A percentile compares a stretch with the other conserved stretches of the same genome.
These are phyloP conservation scores for Fusarium incarnatum DNA, from an alignment of 2,329 filamentous ascomycete genomes.

Conservation along the genomic window DNA sequence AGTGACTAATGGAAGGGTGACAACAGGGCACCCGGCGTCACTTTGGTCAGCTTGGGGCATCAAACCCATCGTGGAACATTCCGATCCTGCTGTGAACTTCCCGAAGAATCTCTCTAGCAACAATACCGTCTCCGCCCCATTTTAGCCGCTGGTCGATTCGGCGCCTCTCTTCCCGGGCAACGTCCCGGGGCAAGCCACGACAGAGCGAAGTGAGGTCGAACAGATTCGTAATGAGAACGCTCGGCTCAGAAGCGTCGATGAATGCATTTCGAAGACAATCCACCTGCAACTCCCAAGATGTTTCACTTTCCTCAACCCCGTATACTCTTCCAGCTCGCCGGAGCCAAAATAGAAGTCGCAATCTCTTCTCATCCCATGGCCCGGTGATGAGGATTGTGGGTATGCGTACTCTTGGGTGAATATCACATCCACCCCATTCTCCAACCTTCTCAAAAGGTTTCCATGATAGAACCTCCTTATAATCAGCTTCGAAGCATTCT, in stretches of 20 bases:
- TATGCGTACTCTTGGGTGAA: conserved; percentile 55
- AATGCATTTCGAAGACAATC: conserved; percentile 54
- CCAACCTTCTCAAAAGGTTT: conserved; percentile 36
- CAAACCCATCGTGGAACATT: conserved; percentile 33
- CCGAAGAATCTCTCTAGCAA: conserved; percentile 44
- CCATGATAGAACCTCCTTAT: conserved; percentile 44
- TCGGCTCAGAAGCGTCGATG: conserved; percentile 46
- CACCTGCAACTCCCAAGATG: conserved; percentile 57
- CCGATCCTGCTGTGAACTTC: conserved; percentile 37
- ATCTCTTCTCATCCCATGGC: conserved; percentile 55
- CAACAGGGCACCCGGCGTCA: neutral
- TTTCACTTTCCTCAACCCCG: conserved; percentile 43
- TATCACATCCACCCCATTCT: conserved; percentile 49
- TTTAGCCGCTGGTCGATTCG: conserved; percentile 47
- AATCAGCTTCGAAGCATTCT: conserved; percentile 54
- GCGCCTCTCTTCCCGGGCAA: conserved; percentile 43
- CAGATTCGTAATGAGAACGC: conserved; percentile 48
- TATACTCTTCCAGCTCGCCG: conserved; percentile 52
- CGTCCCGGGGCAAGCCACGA: conserved; percentile 47
- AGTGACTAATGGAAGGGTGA: neutral
- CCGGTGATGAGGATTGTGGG: conserved; percentile 56
- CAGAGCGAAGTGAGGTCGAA: conserved; percentile 48
- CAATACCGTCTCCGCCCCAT: conserved; percentile 47
- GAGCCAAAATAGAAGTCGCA: conserved; percentile 61
- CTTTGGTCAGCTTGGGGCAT: conserved; percentile 1